These are phyloP conservation scores for Saprolegnia parasitica DNA, from an alignment of 352 stramenopile genomes.

Conservation along the genomic window DNA sequence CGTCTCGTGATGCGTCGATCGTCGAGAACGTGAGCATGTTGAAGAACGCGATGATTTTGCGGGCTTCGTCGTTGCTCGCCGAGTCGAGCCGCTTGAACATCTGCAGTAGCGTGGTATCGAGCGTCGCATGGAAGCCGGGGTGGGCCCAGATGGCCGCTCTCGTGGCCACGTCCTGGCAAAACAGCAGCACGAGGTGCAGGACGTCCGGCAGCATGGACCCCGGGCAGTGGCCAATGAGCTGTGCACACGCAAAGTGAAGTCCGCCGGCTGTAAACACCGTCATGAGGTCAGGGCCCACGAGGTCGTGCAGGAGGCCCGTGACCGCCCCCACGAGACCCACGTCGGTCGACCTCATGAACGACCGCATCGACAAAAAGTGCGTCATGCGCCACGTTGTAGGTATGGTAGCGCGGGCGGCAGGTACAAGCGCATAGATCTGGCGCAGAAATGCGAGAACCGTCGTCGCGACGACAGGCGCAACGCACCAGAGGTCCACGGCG, in stretches of 20 bases:
- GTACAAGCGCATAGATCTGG: constrained; percentile 14
- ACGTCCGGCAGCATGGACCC: background rate
- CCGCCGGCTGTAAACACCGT: background rate
- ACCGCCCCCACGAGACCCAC: background rate
- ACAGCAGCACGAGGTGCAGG: constrained; percentile 5
- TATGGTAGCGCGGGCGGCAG: background rate
- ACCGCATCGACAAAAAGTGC: constrained; percentile 1
- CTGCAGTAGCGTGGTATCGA: background rate
- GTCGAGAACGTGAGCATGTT: constrained; percentile 12
- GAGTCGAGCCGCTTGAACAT: constrained; percentile 2
- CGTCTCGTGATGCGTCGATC: background rate
- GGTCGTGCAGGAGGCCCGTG: background rate
- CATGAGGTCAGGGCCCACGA: background rate
- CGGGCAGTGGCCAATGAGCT: background rate
- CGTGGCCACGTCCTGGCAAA: constrained; percentile 14
- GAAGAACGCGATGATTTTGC: constrained; percentile 18
- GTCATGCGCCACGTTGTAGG: background rate
- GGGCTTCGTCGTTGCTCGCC: background rate
- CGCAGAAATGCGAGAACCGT: constrained; percentile 4
- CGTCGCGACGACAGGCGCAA: background rate
- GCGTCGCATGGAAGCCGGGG: background rate
- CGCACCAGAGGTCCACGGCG: constrained; percentile 19
- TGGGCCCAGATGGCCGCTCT: constrained; percentile 3
- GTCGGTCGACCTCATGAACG: background rate
- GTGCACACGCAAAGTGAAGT: constrained; percentile 19